These are phyloP conservation scores for Penicillium paneum DNA, from an alignment of 2,329 filamentous ascomycete genomes.

Conservation along the genomic window DNA sequence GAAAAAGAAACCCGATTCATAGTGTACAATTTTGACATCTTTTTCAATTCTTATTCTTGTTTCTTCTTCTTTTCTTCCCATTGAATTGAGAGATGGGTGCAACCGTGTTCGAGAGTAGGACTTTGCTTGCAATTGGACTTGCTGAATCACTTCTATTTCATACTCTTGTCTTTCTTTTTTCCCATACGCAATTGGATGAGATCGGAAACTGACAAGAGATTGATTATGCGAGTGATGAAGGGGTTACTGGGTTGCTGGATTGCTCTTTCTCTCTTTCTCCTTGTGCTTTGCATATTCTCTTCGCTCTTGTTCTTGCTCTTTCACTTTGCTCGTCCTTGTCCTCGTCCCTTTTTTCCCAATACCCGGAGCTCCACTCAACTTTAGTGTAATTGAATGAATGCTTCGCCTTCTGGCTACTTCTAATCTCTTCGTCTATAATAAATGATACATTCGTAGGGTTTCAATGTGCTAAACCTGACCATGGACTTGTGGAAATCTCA, in stretches of 20 bases:
- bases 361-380: slow-evolving; percentile 6
- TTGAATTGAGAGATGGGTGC: neutral
- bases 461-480: too few relatives aligned
- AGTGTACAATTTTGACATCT: slow-evolving; percentile 31
- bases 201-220: neutral
- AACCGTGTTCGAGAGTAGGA: neutral
- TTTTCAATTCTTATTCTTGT: slow-evolving; percentile 24
- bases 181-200: neutral
- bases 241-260: neutral
- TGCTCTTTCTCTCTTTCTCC: neutral
- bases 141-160: neutral
- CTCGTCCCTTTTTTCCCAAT: slow-evolving; percentile 3
- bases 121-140: neutral
- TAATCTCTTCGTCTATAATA: neutral
- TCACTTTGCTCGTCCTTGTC: neutral
- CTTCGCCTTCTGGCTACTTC: neutral
- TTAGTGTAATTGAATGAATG: neutral
- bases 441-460: too few relatives aligned
- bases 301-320: neutral
- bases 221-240: neutral
- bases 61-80: slow-evolving; percentile 1
- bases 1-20: slow-evolving; percentile 20
- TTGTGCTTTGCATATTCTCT: neutral
- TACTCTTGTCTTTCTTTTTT: neutral
- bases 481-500: neutral